These are phyloP conservation scores for Antitrichia curtipendula DNA, from an alignment of 225 moss, liverwort and hornwort genomes.

Conservation along the genomic window DNA sequence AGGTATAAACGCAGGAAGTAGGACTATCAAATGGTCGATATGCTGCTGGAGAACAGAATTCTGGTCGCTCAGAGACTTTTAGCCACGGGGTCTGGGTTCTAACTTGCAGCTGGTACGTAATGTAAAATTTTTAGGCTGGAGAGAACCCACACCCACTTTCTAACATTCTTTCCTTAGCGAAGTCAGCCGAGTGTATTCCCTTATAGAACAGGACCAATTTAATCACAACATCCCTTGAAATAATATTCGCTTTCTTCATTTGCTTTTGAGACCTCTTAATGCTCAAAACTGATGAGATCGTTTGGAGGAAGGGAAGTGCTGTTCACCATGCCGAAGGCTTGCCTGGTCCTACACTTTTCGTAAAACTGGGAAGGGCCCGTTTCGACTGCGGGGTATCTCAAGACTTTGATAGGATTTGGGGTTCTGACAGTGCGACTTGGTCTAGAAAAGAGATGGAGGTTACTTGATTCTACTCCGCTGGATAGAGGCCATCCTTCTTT, in stretches of 20 bases:
- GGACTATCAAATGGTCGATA: not conserved
- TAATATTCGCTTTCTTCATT: not conserved
- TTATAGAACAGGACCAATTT: not conserved
- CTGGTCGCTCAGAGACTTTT: not conserved
- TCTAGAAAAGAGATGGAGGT: not conserved
- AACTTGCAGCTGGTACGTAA: not conserved
- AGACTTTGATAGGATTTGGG: not conserved
- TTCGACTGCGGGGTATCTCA: not conserved
- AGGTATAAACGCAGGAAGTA: constrained; percentile 57
- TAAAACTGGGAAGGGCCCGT: not conserved
- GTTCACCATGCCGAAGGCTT: not conserved
- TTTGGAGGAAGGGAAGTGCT: not conserved
- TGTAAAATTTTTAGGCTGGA: not conserved
- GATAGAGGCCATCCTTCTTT: not conserved
- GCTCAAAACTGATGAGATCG: not conserved
- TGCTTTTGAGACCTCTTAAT: not conserved
- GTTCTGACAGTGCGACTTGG: not conserved
- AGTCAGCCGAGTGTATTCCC: not conserved
- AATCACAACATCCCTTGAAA: not conserved
- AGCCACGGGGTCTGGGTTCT: not conserved
- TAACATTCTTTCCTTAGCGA: not conserved
- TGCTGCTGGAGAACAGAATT: not conserved
- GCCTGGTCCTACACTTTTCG: not conserved
- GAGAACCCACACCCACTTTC: not conserved
- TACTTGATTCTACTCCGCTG: not conserved